A percentile compares a stretch with the other conserved stretches of the same genome.
Conservation (phyloP, 371 early-diverging fungal genomes). For the Lichtheimia ornata region DNA sequence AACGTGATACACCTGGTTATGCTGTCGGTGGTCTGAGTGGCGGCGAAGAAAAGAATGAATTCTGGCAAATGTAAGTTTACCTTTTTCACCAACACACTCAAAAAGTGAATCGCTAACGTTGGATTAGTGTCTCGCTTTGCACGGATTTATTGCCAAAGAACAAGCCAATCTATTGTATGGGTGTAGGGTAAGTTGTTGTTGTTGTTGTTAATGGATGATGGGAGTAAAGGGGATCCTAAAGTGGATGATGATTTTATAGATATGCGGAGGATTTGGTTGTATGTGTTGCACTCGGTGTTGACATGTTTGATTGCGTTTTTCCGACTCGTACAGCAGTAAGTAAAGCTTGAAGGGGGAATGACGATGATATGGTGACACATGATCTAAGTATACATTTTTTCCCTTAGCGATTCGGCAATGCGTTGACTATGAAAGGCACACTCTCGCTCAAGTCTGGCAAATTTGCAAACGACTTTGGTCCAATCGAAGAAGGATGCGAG, state of each 20-base stretch:
- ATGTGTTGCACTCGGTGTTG: slow-evolving; percentile 92
- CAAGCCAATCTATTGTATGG: slow-evolving; percentile 97
- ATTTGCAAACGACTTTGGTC: slow-evolving; percentile 67
- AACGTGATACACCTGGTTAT: slow-evolving; percentile 88
- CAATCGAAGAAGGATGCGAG: slow-evolving; percentile 84
- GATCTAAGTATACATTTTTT: too few relatives aligned
- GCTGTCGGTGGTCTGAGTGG: slow-evolving; percentile 97
- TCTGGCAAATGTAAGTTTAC: slow-evolving; percentile 80
- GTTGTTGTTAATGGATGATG: neutral
- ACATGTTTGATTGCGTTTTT: slow-evolving; percentile 98
- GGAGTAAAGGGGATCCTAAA: slow-evolving; percentile 34
- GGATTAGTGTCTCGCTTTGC: slow-evolving; percentile 69
- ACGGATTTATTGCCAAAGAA: slow-evolving; percentile 83
- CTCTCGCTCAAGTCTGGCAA: slow-evolving; percentile 67
- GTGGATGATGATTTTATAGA: slow-evolving; percentile 52
- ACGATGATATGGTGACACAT: too few relatives aligned
- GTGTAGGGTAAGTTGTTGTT: slow-evolving; percentile 74
- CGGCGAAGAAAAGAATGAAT: slow-evolving; percentile 93
- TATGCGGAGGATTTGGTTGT: slow-evolving; percentile 95
- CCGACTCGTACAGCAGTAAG: slow-evolving; percentile 93
- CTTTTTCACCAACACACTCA: neutral
- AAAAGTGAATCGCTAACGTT: neutral
- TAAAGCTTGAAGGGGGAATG: too few relatives aligned
- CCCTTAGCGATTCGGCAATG: slow-evolving; percentile 86
- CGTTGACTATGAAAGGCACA: slow-evolving; percentile 81